Evolutionary conservation across 352 stramenopile species (phyloP).

Genomic region (Globisporangium ultimum): DNA sequence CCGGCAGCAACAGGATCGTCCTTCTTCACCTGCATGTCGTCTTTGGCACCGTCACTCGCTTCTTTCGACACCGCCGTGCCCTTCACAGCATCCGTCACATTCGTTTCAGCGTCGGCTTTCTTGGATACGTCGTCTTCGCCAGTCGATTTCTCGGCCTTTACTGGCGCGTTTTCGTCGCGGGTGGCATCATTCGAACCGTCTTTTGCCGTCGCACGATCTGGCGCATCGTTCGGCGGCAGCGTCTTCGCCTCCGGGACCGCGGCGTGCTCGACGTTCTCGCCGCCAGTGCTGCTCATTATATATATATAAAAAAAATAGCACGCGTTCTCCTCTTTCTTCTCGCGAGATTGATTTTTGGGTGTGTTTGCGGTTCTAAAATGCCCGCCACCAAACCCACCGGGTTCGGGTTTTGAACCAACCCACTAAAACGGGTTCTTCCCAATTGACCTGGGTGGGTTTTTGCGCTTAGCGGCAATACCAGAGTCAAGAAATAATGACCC

Average conservation of each 20-base stretch:
- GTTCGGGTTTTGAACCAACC: no score
- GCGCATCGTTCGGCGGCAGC: background rate
- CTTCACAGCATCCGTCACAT: background rate
- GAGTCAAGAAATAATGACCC: no score
- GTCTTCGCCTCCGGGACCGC: background rate
- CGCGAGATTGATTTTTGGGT: no score
- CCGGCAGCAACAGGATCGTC: background rate
- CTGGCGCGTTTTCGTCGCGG: background rate
- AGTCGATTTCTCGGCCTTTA: slow-evolving; percentile 1
- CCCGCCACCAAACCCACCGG: no score
- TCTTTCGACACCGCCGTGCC: background rate
- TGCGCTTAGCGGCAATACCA: no score
- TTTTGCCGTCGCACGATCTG: background rate
- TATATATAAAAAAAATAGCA: no score
- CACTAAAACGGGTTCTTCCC: no score
- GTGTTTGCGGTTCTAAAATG: no score
- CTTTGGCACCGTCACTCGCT: background rate
- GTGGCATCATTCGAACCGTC: slow-evolving; percentile 3
- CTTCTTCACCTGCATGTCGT: background rate
- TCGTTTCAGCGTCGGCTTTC: slow-evolving; percentile 1
- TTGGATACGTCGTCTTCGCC: slow-evolving; percentile 6
- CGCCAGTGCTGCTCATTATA: no score
- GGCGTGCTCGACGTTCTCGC: background rate
- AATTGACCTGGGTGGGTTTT: no score
- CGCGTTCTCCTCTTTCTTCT: no score